Conservation (phyloP, 2,329 filamentous ascomycete genomes). For the Hypoxylon sp. region DNA sequence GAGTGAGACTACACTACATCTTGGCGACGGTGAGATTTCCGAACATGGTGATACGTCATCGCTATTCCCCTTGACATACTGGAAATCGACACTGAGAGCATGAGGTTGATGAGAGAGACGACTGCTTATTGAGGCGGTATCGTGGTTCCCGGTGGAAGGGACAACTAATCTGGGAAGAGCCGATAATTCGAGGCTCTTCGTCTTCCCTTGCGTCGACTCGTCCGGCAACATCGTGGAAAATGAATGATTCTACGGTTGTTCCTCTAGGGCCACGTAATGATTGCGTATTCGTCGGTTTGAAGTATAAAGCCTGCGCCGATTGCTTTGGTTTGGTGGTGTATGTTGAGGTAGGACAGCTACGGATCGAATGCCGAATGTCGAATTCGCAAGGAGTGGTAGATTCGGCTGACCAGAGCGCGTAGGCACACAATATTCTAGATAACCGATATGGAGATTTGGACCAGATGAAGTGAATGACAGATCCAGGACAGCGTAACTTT, state of each 20-base stretch:
- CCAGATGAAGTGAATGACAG: constrained; percentile 29
- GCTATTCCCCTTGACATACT: constrained; percentile 10
- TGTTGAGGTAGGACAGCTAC: constrained; percentile 11
- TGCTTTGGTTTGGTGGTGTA: constrained; percentile 16
- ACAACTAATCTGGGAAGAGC: constrained; percentile 33
- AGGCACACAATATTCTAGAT: constrained; percentile 17
- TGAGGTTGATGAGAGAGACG: constrained; percentile 31
- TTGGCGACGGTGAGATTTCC: constrained; percentile 26
- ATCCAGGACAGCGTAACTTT: constrained; percentile 29
- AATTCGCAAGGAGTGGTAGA: constrained; percentile 31
- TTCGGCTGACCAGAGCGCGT: constrained; percentile 16
- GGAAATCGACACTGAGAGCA: constrained; percentile 37
- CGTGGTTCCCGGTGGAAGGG: constrained; percentile 18
- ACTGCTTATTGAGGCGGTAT: constrained; percentile 1
- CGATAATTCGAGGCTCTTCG: constrained; percentile 26
- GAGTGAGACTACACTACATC: constrained; percentile 37
- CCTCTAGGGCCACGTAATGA: constrained; percentile 16
- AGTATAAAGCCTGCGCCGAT: constrained; percentile 21
- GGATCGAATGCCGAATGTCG: constrained; percentile 9
- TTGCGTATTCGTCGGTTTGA: constrained; percentile 21
- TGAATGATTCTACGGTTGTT: constrained; percentile 14
- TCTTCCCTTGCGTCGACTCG: constrained; percentile 27
- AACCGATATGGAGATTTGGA: constrained; percentile 14
- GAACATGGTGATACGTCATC: constrained; percentile 34
- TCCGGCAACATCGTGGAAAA: constrained; percentile 13